A percentile compares a stretch with the other conserved stretches of the same genome.
phyloP scores from a whole-genome alignment of 1,284 basidiomycete genomes.

The Naganishia sp. region DNA sequence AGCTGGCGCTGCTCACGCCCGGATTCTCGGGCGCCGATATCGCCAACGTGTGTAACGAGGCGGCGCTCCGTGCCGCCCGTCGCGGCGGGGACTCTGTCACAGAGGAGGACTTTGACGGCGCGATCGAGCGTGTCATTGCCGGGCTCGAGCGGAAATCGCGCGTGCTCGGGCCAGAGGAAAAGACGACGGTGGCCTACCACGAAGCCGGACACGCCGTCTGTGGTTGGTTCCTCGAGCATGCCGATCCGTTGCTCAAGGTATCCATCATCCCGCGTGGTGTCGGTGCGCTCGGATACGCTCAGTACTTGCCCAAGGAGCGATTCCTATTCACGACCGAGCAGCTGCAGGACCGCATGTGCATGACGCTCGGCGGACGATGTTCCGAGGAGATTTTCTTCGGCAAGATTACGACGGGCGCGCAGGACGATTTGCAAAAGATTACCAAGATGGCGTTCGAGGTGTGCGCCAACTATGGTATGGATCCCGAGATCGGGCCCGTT shows the following conservation, averaged over 20 bases:
- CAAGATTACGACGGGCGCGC: conserved; percentile 93
- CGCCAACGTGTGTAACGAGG: conserved; percentile 98
- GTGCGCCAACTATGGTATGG: conserved; percentile 93
- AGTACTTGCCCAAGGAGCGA: conserved; percentile 94
- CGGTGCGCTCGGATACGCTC: conserved; percentile 91
- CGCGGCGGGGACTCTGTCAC: conserved; percentile 75
- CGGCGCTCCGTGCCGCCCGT: conserved; percentile 91
- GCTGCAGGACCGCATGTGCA: conserved; percentile 93
- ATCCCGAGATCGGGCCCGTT: conserved; percentile 87
- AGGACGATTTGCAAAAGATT: conserved; percentile 97
- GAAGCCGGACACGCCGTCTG: conserved; percentile 98
- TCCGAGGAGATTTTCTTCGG: conserved; percentile 99
- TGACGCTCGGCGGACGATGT: conserved; percentile 98
- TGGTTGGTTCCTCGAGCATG: conserved; percentile 97
- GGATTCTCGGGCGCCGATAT: conserved; percentile 99
- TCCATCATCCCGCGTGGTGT: conserved; percentile 97
- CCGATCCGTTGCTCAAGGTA: conserved; percentile 94
- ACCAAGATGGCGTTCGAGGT: conserved; percentile 97
- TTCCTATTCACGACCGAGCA: conserved; percentile 95
- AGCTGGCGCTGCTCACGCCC: conserved; percentile 91
- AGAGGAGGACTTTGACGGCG: conserved; percentile 89
- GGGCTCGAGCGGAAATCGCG: conserved; percentile 94
- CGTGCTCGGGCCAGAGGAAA: conserved; percentile 91
- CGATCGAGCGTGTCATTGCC: conserved; percentile 97
- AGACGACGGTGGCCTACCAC: conserved; percentile 98